Evolutionary conservation across 139 green algal genomes (phyloP).

Genomic region (Picochlorum costavermella): DNA sequence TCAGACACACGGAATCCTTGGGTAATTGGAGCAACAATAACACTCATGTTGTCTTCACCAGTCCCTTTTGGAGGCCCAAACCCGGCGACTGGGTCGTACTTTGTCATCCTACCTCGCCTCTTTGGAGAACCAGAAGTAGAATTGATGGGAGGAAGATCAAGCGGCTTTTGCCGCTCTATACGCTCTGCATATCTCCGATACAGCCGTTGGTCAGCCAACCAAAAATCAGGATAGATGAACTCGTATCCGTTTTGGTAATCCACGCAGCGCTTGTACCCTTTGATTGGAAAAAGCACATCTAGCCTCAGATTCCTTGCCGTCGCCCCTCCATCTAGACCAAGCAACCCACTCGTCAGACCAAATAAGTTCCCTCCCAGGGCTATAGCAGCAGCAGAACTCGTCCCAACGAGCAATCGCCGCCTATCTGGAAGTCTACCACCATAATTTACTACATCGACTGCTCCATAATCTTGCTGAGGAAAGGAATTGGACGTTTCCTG

Average conservation of each 20-base stretch:
- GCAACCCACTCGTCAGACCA: constrained; percentile 61
- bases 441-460: constrained; percentile 37
- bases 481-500: no score
- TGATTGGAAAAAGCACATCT: constrained; percentile 72
- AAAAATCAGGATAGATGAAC: constrained; percentile 73
- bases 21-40: constrained; percentile 75
- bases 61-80: constrained; percentile 73
- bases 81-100: constrained; percentile 61
- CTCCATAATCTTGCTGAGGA: constrained; percentile 8
- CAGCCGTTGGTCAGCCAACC: constrained; percentile 81
- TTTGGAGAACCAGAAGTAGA: neutral
- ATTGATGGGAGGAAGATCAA: constrained; percentile 52
- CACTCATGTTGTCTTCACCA: constrained; percentile 84
- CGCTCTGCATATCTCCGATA: constrained; percentile 54
- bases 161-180: constrained; percentile 40
- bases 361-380: constrained; percentile 77
- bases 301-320: constrained; percentile 35
- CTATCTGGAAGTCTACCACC: constrained; percentile 41
- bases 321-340: constrained; percentile 54
- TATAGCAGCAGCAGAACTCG: constrained; percentile 30
- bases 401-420: constrained; percentile 27
- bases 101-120: neutral
- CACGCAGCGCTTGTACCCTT: constrained; percentile 64
- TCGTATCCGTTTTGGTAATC: constrained; percentile 66
- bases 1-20: constrained; percentile 58